phyloP scores from a whole-genome alignment of 306 rosid species.

The Cicer arietinum region DNA sequence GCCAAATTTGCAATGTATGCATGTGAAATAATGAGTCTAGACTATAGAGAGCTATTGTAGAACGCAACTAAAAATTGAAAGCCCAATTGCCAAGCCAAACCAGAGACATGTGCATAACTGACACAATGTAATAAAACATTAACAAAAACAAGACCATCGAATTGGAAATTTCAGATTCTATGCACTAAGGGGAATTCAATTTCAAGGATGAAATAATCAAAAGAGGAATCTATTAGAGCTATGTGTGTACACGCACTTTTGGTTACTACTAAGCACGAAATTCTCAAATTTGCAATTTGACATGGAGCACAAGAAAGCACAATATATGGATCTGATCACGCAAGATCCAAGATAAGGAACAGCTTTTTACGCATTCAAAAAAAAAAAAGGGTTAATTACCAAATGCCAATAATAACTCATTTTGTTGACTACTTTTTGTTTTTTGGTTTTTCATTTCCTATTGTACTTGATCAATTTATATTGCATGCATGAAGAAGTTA shows the following conservation, averaged over 20 bases:
- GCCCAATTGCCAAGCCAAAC: conserved; percentile 17
- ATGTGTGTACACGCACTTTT: conserved; percentile 45
- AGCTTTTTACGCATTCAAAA: conserved; percentile 42
- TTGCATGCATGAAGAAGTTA: too few relatives aligned
- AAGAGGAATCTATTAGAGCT: conserved; percentile 24
- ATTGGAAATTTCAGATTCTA: conserved; percentile 32
- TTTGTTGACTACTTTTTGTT: conserved; percentile 9
- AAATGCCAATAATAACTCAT: conserved; percentile 9
- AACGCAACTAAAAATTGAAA: conserved; percentile 24
- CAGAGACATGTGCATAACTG: conserved; percentile 50
- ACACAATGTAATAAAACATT: conserved; percentile 48
- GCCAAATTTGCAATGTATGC: conserved; percentile 33
- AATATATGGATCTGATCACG: conserved; percentile 31
- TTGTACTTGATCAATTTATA: too few relatives aligned
- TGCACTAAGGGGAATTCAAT: conserved; percentile 24
- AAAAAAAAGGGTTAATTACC: conserved; percentile 26
- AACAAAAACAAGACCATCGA: conserved; percentile 45
- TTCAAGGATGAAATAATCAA: conserved; percentile 21
- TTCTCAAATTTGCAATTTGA: conserved; percentile 41
- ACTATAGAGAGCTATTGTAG: conserved; percentile 12
- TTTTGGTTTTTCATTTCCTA: conserved; percentile 2
- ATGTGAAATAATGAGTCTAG: conserved; percentile 38
- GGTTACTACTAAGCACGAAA: conserved; percentile 31
- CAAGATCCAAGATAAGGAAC: conserved; percentile 51
- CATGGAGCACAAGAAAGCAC: conserved; percentile 46